Percentiles rank a stretch among this genome's conserved stretches.
phyloP scores from a whole-genome alignment of 2,329 filamentous ascomycete genomes.

The Coniochaeta sp. region DNA sequence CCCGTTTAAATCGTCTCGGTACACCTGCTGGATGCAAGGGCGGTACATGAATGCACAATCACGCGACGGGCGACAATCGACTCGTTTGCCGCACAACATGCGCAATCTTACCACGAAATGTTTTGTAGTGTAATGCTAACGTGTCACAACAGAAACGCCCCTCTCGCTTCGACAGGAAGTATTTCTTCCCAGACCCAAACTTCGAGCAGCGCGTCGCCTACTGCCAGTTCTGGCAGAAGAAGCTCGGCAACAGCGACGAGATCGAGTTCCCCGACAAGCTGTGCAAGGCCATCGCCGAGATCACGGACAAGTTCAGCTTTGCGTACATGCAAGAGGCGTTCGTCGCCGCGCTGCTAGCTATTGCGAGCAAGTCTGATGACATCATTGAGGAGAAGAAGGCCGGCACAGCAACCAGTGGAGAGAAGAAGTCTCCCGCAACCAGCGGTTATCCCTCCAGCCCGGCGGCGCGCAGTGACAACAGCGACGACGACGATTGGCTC shows the following conservation, averaged over 20 bases:
- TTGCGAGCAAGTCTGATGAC: conserved; percentile 33
- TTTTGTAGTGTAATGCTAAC: too few species aligned
- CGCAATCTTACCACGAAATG: too few species aligned
- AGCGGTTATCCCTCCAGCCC: too few species aligned
- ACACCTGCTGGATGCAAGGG: too few species aligned
- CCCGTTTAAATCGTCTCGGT: too few species aligned
- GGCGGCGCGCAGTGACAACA: too few species aligned
- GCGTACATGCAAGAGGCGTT: conserved; percentile 66
- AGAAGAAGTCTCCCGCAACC: too few species aligned
- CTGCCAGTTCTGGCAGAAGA: conserved; percentile 55
- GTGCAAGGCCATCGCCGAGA: conserved; percentile 50
- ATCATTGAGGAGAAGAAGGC: conserved; percentile 15
- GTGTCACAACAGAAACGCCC: conserved; percentile 53
- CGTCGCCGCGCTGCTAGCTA: conserved; percentile 53
- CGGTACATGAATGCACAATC: too few species aligned
- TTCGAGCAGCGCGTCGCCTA: conserved; percentile 49
- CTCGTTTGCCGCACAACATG: too few species aligned
- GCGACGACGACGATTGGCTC: neutral
- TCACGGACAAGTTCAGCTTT: conserved; percentile 60
- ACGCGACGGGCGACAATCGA: too few species aligned
- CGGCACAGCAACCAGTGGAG: too few species aligned
- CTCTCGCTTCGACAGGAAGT: conserved; percentile 61
- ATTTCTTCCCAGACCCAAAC: conserved; percentile 53
- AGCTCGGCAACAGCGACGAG: conserved; percentile 47
- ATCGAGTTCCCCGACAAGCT: conserved; percentile 55